Conservation (phyloP, 371 early-diverging fungal species). For the Mucor mucedo region DNA sequence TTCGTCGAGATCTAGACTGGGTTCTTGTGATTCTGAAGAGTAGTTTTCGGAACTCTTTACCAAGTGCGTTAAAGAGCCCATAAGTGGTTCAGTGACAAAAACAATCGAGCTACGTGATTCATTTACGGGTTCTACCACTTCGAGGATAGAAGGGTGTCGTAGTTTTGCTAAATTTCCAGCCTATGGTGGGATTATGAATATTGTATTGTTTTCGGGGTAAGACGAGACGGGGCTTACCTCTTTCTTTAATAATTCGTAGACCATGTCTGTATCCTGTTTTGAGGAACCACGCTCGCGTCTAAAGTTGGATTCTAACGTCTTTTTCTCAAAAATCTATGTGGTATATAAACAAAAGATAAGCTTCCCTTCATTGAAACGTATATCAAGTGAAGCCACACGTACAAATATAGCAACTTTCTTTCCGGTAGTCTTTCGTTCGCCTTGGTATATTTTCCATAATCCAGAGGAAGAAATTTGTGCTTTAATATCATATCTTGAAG, state of each 20-base stretch:
- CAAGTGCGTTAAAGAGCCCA: conserved; percentile 70
- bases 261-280: conserved; percentile 56
- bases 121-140: conserved; percentile 82
- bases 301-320: conserved; percentile 60
- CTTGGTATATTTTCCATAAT: conserved; percentile 71
- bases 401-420: conserved; percentile 69
- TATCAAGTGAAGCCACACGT: conserved; percentile 16
- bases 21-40: conserved; percentile 34
- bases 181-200: conserved; percentile 28
- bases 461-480: conserved; percentile 63
- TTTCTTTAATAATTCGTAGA: conserved; percentile 66
- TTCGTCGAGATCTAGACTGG: conserved; percentile 73
- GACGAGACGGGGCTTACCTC: conserved; percentile 48
- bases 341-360: neutral
- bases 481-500: conserved; percentile 55
- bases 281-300: conserved; percentile 57
- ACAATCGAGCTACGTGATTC: conserved; percentile 76
- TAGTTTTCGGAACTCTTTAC: conserved; percentile 62
- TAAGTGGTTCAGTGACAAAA: conserved; percentile 83
- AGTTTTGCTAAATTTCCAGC: conserved; percentile 78
- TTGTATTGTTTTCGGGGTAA: neutral
- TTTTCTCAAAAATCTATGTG: conserved; percentile 75
- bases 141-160: conserved; percentile 84
- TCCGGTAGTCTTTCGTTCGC: conserved; percentile 63
- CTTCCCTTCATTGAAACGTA: neutral